These are phyloP conservation scores for Daldinia childiae DNA, from an alignment of 495 filamentous ascomycete species.

Conservation along the genomic window DNA sequence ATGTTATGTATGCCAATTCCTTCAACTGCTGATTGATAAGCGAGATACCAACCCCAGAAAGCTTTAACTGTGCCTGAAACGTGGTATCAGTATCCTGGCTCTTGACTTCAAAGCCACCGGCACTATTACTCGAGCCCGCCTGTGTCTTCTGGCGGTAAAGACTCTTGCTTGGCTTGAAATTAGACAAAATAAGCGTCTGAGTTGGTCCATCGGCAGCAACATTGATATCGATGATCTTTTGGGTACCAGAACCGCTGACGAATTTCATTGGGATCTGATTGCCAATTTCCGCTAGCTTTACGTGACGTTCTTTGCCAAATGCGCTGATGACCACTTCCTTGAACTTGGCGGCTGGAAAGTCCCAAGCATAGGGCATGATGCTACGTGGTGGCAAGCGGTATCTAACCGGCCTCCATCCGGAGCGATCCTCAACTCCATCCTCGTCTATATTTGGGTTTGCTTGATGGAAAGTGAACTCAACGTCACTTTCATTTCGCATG, in stretches of 20 bases:
- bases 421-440: conserved; percentile 82
- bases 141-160: conserved; percentile 88
- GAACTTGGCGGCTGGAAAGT: conserved; percentile 95
- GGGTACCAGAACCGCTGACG: conserved; percentile 65
- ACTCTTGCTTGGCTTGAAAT: conserved; percentile 92
- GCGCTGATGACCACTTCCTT: conserved; percentile 88
- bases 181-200: conserved; percentile 92
- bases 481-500: conserved; percentile 96
- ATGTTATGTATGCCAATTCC: conserved; percentile 92
- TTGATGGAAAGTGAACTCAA: conserved; percentile 95
- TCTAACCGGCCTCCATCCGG: conserved; percentile 86
- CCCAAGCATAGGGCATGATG: conserved; percentile 99
- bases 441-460: conserved; percentile 76
- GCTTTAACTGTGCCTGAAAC: conserved; percentile 84
- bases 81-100: conserved; percentile 84
- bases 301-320: conserved; percentile 82
- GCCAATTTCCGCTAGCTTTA: conserved; percentile 95
- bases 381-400: conserved; percentile 94
- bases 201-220: conserved; percentile 94
- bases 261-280: conserved; percentile 89
- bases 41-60: conserved; percentile 93
- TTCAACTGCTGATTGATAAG: conserved; percentile 91
- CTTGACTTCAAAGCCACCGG: conserved; percentile 89
- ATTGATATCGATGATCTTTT: conserved; percentile 94
- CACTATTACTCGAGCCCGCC: conserved; percentile 61